phyloP scores from a whole-genome alignment of 192 early-diverging fungal genomes.

The Gigaspora rosea region DNA sequence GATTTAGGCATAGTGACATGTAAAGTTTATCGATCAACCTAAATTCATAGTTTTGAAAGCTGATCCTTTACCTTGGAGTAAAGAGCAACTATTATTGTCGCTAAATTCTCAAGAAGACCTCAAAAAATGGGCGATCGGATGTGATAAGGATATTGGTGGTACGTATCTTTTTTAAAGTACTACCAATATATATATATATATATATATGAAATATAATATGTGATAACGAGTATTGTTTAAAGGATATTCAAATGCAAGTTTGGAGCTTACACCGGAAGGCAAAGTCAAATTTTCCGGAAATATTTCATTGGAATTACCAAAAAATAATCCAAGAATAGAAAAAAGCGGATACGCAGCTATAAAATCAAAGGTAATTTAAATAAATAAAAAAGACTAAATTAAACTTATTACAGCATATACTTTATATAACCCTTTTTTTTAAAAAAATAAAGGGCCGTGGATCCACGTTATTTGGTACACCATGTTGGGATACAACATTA shows the following conservation, averaged over 20 bases:
- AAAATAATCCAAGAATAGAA: conserved; percentile 57
- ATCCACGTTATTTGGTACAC: conserved; percentile 65
- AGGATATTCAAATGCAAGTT: conserved; percentile 73
- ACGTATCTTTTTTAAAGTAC: conserved; percentile 4
- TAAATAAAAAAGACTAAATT: background rate
- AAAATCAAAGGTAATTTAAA: conserved; percentile 62
- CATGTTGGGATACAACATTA: conserved; percentile 81
- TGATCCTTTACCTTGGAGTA: conserved; percentile 55
- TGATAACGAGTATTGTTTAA: conserved; percentile 1
- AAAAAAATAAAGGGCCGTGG: conserved; percentile 36
- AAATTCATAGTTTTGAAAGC: conserved; percentile 1
- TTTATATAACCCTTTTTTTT: conserved; percentile 1
- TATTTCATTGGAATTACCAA: conserved; percentile 78
- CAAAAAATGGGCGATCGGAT: conserved; percentile 77
- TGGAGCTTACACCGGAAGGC: conserved; percentile 66
- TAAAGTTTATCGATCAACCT: conserved; percentile 1
- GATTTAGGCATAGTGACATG: background rate
- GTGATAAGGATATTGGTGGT: conserved; percentile 89
- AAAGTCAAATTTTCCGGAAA: conserved; percentile 78
- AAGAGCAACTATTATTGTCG: conserved; percentile 69
- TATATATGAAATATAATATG: background rate
- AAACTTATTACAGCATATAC: background rate
- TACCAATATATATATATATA: background rate
- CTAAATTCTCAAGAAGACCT: conserved; percentile 67
- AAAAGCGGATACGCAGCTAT: conserved; percentile 93